These are phyloP conservation scores for Phytophthora quininea DNA, from an alignment of 352 stramenopile genomes.

Conservation along the genomic window DNA sequence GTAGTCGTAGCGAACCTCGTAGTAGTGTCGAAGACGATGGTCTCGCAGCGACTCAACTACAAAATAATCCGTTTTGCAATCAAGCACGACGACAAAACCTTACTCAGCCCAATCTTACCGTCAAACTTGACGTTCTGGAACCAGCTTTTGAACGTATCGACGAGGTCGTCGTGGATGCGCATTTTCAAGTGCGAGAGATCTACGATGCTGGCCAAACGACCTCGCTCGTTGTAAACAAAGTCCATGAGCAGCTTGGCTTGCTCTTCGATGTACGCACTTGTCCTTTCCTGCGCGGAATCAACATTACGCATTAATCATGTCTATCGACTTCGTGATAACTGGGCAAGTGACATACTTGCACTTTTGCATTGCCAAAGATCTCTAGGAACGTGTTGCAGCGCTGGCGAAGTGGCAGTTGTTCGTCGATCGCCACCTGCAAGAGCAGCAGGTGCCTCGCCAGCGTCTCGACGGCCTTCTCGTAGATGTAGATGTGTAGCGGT, in stretches of 20 bases:
- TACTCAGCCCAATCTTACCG: conserved; percentile 34
- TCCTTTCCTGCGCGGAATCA: conserved; percentile 58
- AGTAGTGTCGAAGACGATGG: conserved; percentile 89
- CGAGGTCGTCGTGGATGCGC: conserved; percentile 88
- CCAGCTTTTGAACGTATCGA: conserved; percentile 89
- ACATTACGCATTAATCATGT: neutral
- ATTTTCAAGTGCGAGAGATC: conserved; percentile 91
- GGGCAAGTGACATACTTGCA: conserved; percentile 59
- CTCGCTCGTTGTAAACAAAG: conserved; percentile 75
- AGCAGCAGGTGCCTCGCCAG: conserved; percentile 91
- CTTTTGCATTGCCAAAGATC: conserved; percentile 91
- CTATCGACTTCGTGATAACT: neutral
- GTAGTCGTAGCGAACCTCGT: conserved; percentile 93
- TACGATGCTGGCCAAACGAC: conserved; percentile 63
- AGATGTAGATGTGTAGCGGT: conserved; percentile 89
- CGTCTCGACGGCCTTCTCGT: conserved; percentile 85
- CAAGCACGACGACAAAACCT: neutral
- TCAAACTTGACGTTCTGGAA: conserved; percentile 73
- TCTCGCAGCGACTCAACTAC: conserved; percentile 83
- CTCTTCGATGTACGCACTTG: conserved; percentile 81
- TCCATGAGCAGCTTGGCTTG: conserved; percentile 72
- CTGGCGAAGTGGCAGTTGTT: conserved; percentile 88
- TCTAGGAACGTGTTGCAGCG: conserved; percentile 92
- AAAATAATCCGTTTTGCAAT: neutral
- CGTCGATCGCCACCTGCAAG: conserved; percentile 87